Base-by-base conservation (phyloP, 352 stramenopile species). In the Phytophthora uliginosa region DNA sequence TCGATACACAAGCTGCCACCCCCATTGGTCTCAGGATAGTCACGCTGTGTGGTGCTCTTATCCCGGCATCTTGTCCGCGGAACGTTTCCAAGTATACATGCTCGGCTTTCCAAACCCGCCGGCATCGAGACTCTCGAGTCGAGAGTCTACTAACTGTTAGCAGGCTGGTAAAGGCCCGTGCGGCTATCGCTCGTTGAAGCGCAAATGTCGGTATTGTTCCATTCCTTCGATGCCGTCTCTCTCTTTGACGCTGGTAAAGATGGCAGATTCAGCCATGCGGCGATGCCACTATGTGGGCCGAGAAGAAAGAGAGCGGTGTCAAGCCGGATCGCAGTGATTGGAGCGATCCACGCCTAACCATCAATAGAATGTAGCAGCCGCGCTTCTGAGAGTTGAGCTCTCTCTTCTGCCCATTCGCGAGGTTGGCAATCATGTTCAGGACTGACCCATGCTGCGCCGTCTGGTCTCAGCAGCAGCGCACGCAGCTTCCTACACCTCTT, bases 41-140 rank as follows among this genome's bases (percentile, higher is more conserved):
- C 54, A 7, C 22, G 38, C 20, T 47, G 31, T 17, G 13, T 63
- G 26, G 50, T 42, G 40, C 33, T 76, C 62, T 76, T 76, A 76
- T 70, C 54, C 20, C 13, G 34, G 26, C 59, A 26, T 56, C 59
- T 74, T 66, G 64, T 71, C 64, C 64, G 57, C 64, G 59, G 20
- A 64, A 71, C 28, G 31, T n/a, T 20, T 57, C 55, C 58, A 31
- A 20, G 38, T n/a, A n/a, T 45, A 45, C 36, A 45, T 18, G 13
- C 36, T 7, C 36, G 36, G 36, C 13, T 45, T 45, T 45, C 13
- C 38, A 45, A n/a, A 45, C 38, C 38, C 13, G 13, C 36, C 36
- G 36, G 12, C 10, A 42, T n/a, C n/a, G n/a, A n/a, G n/a, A n/a
- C n/a, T n/a, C 42, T 45, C 28, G 42, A 45, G 15, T 65, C 42